Evolutionary conservation across 2,329 filamentous ascomycete species (phyloP), one percentile per base, ranked within the genome.

Genomic region (Cladophialophora carrionii): DNA sequence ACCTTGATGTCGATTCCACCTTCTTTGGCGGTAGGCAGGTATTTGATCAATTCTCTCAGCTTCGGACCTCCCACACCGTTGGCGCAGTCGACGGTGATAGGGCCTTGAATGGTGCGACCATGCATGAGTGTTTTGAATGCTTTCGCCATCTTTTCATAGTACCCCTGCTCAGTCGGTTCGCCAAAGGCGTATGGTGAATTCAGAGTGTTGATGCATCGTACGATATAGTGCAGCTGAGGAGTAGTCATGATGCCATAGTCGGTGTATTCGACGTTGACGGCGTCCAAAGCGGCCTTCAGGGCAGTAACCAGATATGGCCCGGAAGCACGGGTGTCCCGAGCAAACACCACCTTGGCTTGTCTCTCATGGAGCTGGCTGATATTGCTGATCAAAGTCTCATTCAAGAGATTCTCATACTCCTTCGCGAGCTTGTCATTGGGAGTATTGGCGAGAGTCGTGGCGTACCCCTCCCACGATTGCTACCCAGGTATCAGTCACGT

Each of bases 51-150:
- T 77, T 96, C 91, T 68, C 83, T 83, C 71, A 99, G 81, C 81
- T 97, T 96, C 48, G 94, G 93, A 2, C 92, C 95, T 72, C 95
- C 95, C 65, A 99, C 92, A 73, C 95, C 95, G 74, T 99, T 99
- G 73, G 95, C 95, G 77, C 94, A 96, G 78, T 99, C 95, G 14
- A 99, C 92, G 6, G 88, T 91, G 69, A 99, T 81, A 63, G 85
- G 79, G 5, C 92, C 92, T 58, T 85, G 82, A 49, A 92, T 83
- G 77, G 89, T 93, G 72, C 87, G 88, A 69, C 90, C 87, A 71
- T 88, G 87, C 79, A 97, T 89, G 62, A 94, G 90, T 68, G 87
- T 87, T 76, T 90, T 89, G 80, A 97, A 97, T 24, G 95, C 93
- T 65, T 87, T 84, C 48, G 87, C 85, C 61, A 97, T 85, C 83